Conservation (phyloP, 345 rosid species). For the Salix udensis region DNA sequence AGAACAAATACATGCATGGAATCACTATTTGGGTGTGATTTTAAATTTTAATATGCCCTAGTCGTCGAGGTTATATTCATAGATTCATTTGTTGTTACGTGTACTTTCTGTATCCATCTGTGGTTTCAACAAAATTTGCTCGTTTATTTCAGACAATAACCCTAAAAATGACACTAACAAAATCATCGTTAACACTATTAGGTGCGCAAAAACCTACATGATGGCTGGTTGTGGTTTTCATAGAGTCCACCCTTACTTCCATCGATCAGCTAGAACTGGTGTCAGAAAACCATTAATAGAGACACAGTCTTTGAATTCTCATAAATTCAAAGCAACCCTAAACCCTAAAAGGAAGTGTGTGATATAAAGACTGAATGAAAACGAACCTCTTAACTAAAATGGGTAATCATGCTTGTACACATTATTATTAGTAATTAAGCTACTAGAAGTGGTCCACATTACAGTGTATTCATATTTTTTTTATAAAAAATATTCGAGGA, state of each 20-base stretch:
- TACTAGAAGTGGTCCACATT: not conserved
- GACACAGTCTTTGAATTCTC: conserved; percentile 3
- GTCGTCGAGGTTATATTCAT: not conserved
- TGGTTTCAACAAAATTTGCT: not conserved
- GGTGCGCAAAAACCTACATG: not conserved
- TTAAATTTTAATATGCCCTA: not conserved
- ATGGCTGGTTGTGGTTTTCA: not conserved
- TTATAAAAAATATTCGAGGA: too few relatives aligned
- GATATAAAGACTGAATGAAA: not conserved
- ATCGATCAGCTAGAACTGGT: not conserved
- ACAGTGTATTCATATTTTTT: too few relatives aligned
- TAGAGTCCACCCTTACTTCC: not conserved
- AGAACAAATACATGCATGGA: too few relatives aligned
- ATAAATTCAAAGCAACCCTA: conserved; percentile 10
- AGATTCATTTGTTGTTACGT: not conserved
- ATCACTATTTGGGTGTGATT: too few relatives aligned
- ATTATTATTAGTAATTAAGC: not conserved
- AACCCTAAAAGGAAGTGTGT: conserved; percentile 3
- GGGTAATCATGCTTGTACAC: not conserved
- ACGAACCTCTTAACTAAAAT: not conserved
- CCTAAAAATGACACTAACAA: not conserved
- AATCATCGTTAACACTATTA: not conserved
- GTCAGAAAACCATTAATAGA: conserved; percentile 6
- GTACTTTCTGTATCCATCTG: not conserved
- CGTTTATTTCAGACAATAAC: not conserved